Evolutionary conservation across 805 yeast genomes (phyloP), one percentile per base, ranked within the genome.

Genomic region (Wickerhamomyces tratensis): DNA sequence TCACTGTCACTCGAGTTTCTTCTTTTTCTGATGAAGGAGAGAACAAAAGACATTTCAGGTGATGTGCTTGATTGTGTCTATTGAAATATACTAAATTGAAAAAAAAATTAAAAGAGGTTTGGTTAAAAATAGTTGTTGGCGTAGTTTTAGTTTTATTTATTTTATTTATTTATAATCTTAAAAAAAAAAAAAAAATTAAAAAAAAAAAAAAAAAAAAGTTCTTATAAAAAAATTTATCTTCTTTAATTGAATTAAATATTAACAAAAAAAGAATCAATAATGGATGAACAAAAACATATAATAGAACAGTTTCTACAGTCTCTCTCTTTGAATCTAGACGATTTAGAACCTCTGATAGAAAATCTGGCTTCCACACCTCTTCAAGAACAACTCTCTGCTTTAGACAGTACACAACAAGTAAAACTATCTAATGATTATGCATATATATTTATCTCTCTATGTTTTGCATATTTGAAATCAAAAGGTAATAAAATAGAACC

Each of bases 391-490:
- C 37, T 61, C 1, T 50, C 58, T 30, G 56, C 42, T 37, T 40
- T 46, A 1, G 48, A 48, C 25, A 49, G 49, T 9, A 10, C 61
- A 20, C 61, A 63, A n/a, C 56, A 59, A 43, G 58, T 61, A 2
- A 56, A 65, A 35, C 33, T 59, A 8, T 50, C 62, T 14, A 68
- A 67, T 43, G 49, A 62, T 5, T 59, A 60, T 45, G 66, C 80
- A 11, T 80, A 81, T 57, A 64, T 76, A 2, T 50, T 79, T 27
- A 65, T 77, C 9, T 78, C 87, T 0, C 53, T 78, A 20, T 63
- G 77, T 43, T 81, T 74, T 58, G 71, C 82, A 5, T 75, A 78
- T 51, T 57, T 82, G 44, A 79, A 82, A 48, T 54, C 78, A 0
- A 62, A 62, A 13, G 91, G 91, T 1, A 69, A 68, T 10, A 47